Percentiles rank a stretch among this genome's conserved stretches.
phyloP scores from a whole-genome alignment of 306 rosid species.

The Hippophae gyantsensis region DNA sequence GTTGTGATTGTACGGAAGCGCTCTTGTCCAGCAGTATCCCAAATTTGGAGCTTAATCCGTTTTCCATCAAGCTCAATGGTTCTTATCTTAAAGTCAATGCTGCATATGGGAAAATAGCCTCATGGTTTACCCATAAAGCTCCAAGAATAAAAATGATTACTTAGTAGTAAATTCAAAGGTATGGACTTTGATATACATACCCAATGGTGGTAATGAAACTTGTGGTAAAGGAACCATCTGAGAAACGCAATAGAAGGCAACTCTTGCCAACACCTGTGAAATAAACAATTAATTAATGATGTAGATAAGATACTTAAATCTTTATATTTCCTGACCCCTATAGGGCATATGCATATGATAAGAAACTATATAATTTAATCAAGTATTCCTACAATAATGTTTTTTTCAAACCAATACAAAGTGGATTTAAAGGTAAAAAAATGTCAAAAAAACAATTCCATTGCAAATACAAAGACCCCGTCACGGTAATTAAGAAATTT shows the following conservation, averaged over 20 bases:
- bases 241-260: constrained; percentile 93
- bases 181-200: constrained; percentile 28
- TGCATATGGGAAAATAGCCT: constrained; percentile 31
- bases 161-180: constrained; percentile 9
- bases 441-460: too few species aligned
- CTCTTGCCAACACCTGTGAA: constrained; percentile 96
- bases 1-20: constrained; percentile 92
- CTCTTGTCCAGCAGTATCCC: constrained; percentile 99
- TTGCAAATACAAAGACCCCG: too few species aligned
- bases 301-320: background rate
- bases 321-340: background rate
- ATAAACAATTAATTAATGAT: constrained; percentile 6
- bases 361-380: too few species aligned
- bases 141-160: constrained; percentile 2
- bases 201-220: constrained; percentile 94
- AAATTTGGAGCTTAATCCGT: constrained; percentile 85
- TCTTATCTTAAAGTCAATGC: constrained; percentile 89
- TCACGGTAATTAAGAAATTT: too few species aligned
- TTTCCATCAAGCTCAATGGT: constrained; percentile 92
- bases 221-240: constrained; percentile 91
- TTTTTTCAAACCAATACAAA: too few species aligned
- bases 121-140: constrained; percentile 16
- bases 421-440: too few species aligned
- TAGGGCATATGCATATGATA: background rate
- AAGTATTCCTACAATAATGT: too few species aligned